These are phyloP conservation scores for Solanum etuberosum DNA, from an alignment of 257 asterid genomes.

Conservation along the genomic window DNA sequence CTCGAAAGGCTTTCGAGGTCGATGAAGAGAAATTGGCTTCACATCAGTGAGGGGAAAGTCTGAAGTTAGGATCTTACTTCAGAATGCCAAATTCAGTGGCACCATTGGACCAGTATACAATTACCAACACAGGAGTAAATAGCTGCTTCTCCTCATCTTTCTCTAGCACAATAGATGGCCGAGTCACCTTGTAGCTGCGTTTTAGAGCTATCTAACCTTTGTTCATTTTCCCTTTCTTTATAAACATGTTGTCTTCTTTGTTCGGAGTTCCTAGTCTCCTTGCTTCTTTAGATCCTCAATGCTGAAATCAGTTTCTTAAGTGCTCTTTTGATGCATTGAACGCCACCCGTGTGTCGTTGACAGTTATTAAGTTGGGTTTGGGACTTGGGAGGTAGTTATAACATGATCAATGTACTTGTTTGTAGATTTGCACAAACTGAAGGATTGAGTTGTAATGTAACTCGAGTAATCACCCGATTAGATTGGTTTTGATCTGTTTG, in stretches of 20 bases:
- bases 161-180: background rate
- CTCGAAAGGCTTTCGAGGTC: slow-evolving; percentile 67
- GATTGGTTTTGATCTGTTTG: background rate
- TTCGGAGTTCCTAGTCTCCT: background rate
- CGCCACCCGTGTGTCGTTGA: background rate
- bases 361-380: background rate
- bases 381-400: background rate
- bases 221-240: background rate
- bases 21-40: slow-evolving; percentile 82
- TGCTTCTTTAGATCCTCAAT: background rate
- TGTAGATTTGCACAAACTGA: background rate
- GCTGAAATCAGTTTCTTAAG: background rate
- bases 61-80: background rate
- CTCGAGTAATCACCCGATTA: background rate
- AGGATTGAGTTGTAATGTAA: background rate
- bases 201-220: background rate
- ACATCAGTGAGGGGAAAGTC: slow-evolving; percentile 23
- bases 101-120: background rate
- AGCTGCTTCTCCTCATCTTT: background rate
- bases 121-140: background rate
- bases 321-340: background rate
- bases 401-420: background rate
- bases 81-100: background rate
- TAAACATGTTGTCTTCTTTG: background rate
- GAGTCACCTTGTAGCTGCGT: background rate